Evolutionary conservation across 768 basidiomycete genomes (phyloP), one percentile per base, ranked within the genome.

Genomic region (Lactarius deliciosus): DNA sequence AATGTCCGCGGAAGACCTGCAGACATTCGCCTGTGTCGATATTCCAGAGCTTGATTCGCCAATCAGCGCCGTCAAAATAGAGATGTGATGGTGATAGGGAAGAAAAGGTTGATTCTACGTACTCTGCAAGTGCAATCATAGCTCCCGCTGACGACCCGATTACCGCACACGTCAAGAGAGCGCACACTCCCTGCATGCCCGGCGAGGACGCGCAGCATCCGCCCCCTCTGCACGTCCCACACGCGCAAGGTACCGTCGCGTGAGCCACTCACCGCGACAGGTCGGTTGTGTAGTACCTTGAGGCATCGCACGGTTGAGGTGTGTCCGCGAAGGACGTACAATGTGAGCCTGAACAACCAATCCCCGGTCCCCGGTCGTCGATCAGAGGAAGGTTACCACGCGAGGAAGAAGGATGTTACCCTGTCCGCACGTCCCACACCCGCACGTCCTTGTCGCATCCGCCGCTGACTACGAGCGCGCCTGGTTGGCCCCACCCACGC

Each of bases 361-460:
- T 63, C 41, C 41, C 43, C 55, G 8, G 8, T 5, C 32, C 32
- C 54, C 20, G 1, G 22, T 9, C 57, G n/a, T 28, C 6, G 11
- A 20, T 59, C 47, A 60, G 60, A 36, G 57, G 30, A 41, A 16
- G 36, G 2, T 30, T 4, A 54, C 43, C 15, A 47, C 10, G 25
- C 54, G 11, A 41, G 28, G 10, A 25, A 32, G 47, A 59, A n/a
- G 54, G 28, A 77, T 87, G 70, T 47, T 73, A 95, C 94, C 96
- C 96, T 47, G 89, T 88, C 11, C 82, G 79, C 0, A 92, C 90
- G 69, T 90, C 87, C 96, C 96, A 98, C 0, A 99, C 92, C 41
- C 90, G 81, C n/a, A 99, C 78, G 55, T 86, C 84, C 71, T 95
- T 90, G 74, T 99, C 96, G 72, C 96, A 97, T 5, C 95, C 96